A percentile compares a stretch with the other conserved stretches of the same genome.
Evolutionary conservation across 2,329 filamentous ascomycete genomes (phyloP).

Genomic region (Aspergillus texensis): DNA sequence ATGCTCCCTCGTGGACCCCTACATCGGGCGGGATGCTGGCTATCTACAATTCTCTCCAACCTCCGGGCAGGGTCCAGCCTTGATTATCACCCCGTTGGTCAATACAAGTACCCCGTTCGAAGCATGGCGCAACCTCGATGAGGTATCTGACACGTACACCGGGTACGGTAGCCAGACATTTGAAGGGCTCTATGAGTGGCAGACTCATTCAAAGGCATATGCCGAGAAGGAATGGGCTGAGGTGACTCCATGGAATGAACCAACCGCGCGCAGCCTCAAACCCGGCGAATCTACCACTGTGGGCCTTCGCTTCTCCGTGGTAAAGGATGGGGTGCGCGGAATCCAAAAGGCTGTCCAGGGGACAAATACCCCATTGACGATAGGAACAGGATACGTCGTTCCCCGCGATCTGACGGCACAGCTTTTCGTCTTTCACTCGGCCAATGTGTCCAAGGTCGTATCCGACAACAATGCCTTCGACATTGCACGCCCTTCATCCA

Average conservation of each 20-base stretch:
- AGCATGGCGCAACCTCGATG: conserved; percentile 57
- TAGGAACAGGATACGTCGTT: conserved; percentile 59
- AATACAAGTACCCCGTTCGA: conserved; percentile 51
- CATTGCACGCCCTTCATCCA: conserved; percentile 20
- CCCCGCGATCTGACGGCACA: conserved; percentile 51
- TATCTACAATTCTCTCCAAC: conserved; percentile 58
- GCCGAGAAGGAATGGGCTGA: conserved; percentile 59
- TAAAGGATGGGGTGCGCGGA: conserved; percentile 46
- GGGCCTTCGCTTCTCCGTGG: conserved; percentile 56
- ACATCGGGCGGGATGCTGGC: conserved; percentile 62
- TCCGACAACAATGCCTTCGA: conserved; percentile 35
- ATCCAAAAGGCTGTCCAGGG: conserved; percentile 52
- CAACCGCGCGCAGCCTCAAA: conserved; percentile 51
- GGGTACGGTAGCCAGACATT: conserved; percentile 58
- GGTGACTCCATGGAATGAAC: conserved; percentile 57
- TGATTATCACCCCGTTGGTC: conserved; percentile 58
- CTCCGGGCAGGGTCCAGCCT: conserved; percentile 54
- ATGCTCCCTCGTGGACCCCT: conserved; percentile 62
- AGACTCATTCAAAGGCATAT: conserved; percentile 57
- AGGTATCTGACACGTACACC: conserved; percentile 45
- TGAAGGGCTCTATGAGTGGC: conserved; percentile 65
- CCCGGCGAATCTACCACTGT: conserved; percentile 51
- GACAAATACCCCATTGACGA: conserved; percentile 52
- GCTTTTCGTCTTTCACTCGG: conserved; percentile 49
- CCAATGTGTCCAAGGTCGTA: conserved; percentile 6